Evolutionary conservation across 306 rosid species (phyloP).

Genomic region (Lagenaria siceraria): DNA sequence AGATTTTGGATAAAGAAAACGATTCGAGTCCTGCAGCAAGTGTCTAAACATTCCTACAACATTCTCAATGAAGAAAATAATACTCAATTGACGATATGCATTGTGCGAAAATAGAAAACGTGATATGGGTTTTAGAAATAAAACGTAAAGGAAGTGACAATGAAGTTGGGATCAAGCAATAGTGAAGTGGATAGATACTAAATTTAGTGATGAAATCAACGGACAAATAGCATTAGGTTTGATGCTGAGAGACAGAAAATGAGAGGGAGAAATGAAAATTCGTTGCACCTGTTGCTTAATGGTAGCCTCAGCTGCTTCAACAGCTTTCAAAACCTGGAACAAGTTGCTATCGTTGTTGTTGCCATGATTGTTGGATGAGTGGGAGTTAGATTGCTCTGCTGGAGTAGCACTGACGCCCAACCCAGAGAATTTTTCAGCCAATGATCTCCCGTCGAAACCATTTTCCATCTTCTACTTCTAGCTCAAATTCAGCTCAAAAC

Average conservation of each 20-base stretch:
- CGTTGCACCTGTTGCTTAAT: constrained; percentile 68
- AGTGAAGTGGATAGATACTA: not conserved
- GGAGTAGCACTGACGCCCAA: constrained; percentile 30
- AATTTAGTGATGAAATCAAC: not conserved
- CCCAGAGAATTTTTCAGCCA: constrained; percentile 61
- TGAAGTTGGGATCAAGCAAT: not conserved
- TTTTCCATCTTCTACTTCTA: constrained; percentile 55
- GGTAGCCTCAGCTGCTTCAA: constrained; percentile 87
- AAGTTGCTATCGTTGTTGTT: constrained; percentile 42
- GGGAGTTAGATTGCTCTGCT: constrained; percentile 6
- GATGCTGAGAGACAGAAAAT: not conserved
- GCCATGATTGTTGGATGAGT: constrained; percentile 18
- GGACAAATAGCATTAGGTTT: not conserved
- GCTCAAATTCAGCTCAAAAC: not conserved
- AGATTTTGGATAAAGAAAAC: not conserved
- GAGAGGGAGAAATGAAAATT: not conserved
- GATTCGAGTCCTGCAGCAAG: not conserved
- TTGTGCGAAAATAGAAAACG: not conserved
- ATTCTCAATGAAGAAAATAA: not conserved
- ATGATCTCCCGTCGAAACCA: constrained; percentile 48
- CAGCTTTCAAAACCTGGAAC: constrained; percentile 84
- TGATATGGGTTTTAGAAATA: not conserved
- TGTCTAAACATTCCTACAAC: not conserved
- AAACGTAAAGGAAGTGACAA: not conserved
- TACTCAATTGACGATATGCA: not conserved